A percentile compares a stretch with the other conserved stretches of the same genome.
phyloP scores from a whole-genome alignment of 129 eudicot species.

The Lactuca saligna region DNA sequence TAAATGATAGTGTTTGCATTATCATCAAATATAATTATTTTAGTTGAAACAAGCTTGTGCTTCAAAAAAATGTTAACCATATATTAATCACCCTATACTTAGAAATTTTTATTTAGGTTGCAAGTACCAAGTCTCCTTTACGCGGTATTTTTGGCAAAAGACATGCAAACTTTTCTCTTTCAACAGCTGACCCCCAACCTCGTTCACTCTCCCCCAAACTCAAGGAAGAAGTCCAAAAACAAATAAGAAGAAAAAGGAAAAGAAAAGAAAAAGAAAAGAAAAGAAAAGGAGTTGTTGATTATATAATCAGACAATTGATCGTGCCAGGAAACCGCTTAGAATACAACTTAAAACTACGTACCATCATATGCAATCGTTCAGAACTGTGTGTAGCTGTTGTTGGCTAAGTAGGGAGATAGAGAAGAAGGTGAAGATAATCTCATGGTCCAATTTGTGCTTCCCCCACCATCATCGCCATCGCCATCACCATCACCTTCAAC shows the following conservation, averaged over 20 bases:
- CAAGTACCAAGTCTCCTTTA: not conserved
- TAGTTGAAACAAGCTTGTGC: not conserved
- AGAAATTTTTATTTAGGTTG: not conserved
- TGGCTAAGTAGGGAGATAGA: not conserved
- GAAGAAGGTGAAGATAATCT: slow-evolving; percentile 21
- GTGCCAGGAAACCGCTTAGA: not conserved
- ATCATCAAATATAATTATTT: too few relatives aligned
- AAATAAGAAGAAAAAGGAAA: not conserved
- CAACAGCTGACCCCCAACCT: not conserved
- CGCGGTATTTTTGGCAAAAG: not conserved
- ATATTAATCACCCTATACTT: not conserved
- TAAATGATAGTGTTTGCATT: too few relatives aligned
- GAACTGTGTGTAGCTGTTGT: slow-evolving; percentile 7
- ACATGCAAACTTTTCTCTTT: not conserved
- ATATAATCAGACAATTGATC: not conserved
- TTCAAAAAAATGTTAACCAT: not conserved
- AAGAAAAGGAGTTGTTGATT: not conserved
- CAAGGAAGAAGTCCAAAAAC: not conserved
- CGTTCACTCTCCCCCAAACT: not conserved
- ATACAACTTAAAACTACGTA: not conserved
- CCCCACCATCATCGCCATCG: slow-evolving; percentile 18
- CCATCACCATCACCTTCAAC: not conserved
- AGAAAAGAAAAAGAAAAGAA: not conserved
- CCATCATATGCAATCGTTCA: slow-evolving; percentile 5
- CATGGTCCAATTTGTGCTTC: slow-evolving; percentile 50